Evolutionary conservation across 106 monocot genomes (phyloP), one percentile per base, ranked within the genome.

Genomic region (Platanthera guangdongensis): DNA sequence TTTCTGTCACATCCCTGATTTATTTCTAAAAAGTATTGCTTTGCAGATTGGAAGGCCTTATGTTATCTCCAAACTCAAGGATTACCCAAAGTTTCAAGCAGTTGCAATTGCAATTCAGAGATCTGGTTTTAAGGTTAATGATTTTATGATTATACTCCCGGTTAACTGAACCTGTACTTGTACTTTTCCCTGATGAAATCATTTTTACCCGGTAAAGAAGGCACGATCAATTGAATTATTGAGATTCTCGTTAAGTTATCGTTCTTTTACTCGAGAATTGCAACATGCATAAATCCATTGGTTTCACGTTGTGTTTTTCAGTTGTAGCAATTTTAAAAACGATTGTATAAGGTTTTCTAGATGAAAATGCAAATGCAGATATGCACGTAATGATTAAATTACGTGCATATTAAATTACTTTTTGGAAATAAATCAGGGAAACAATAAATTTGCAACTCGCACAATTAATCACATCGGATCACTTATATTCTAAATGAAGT

Each of bases 91-190:
- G 72, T 97, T 97, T 80, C 93, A 97, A 71, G 93, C 96, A 70
- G 96, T 97, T 78, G 96, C 96, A 72, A 93, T 97, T 84, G 96
- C 96, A 72, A 97, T 93, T 77, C 91, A 97, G 82, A 90, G 89
- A 91, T 97, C 96, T 83, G 96, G 96, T 49, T 97, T 97, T 65
- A 97, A 97, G 93, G 93, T 97, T 75, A 19, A 45, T 30, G 8
- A 28, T 13, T 69, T 70, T 76, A 45, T 47, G 13, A 4, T 9
- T 5, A 39, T 7, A 55, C 55, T 25, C 52, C 50, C 13, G 7
- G 51, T 73, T 51, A 52, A 28, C 49, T 47, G 50, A 51, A 13
- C 52, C 52, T 49, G 11, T 28, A 11, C 16, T 51, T 49, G 19
- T 18, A 10, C 18, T 51, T 70, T 62, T 62, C 18, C 60, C 46